phyloP scores from a whole-genome alignment of 2,329 filamentous ascomycete species.

The Pseudocercospora crystallina region DNA sequence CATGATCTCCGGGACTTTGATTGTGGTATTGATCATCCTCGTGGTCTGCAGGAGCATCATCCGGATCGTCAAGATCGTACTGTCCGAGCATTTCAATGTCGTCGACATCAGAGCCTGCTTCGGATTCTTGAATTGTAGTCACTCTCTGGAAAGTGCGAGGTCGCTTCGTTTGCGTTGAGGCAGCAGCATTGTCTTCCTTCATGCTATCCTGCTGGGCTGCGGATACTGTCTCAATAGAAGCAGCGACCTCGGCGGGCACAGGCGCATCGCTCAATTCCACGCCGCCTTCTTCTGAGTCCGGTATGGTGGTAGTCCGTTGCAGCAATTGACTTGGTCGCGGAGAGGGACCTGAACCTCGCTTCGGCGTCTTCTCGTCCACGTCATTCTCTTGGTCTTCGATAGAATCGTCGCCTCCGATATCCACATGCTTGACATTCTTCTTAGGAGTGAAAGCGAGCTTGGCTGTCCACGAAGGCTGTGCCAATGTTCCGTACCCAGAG shows the following conservation, averaged over 20 bases:
- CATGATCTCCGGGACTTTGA: too few species aligned
- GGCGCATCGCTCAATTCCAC: slow-evolving; percentile 1
- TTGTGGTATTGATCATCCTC: background rate
- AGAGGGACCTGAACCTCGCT: too few species aligned
- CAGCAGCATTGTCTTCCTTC: too few species aligned
- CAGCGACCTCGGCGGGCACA: too few species aligned
- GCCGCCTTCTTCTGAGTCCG: slow-evolving; percentile 18
- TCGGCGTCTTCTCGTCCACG: too few species aligned
- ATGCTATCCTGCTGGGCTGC: too few species aligned
- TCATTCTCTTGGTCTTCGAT: too few species aligned
- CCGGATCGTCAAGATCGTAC: background rate
- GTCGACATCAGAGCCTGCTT: slow-evolving; percentile 1
- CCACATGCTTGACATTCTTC: background rate
- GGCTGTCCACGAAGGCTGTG: background rate
- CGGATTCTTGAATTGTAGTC: slow-evolving; percentile 8
- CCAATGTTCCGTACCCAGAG: background rate
- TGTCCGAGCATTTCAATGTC: background rate
- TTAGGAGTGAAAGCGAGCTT: slow-evolving; percentile 15
- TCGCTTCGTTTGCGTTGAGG: too few species aligned
- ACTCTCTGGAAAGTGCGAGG: slow-evolving; percentile 1
- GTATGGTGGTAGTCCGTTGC: slow-evolving; percentile 11
- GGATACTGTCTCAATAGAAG: too few species aligned
- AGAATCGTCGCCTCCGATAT: background rate
- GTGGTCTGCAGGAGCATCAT: background rate
- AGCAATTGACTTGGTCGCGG: background rate